Conservation (phyloP, 2,329 filamentous ascomycete species). For the Periconia sp. region DNA sequence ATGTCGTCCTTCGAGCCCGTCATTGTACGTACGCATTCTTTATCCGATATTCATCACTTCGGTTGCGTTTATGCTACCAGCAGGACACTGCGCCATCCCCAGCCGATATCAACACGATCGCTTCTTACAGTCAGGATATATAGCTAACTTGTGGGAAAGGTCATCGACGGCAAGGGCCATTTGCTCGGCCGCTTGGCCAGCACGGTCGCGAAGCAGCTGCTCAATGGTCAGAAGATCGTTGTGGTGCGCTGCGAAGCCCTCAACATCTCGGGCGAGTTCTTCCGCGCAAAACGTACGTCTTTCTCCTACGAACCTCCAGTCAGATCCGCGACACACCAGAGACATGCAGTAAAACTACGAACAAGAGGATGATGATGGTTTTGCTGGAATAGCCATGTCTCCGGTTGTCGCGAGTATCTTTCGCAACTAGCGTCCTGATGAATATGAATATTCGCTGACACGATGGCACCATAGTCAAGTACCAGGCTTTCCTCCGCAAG, state of each 20-base stretch:
- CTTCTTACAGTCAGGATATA: conserved; percentile 10
- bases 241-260: conserved; percentile 98
- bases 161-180: conserved; percentile 99
- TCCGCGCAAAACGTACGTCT: conserved; percentile 98
- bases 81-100: background rate
- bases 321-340: conserved; percentile 20
- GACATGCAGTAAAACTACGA: conserved; percentile 11
- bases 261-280: conserved; percentile 99
- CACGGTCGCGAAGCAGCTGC: conserved; percentile 98
- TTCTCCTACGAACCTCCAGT: conserved; percentile 20
- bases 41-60: conserved; percentile 12
- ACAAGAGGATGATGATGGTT: too few relatives aligned
- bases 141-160: conserved; percentile 49
- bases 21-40: conserved; percentile 59
- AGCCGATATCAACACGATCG: conserved; percentile 5
- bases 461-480: conserved; percentile 82
- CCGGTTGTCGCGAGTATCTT: conserved; percentile 9
- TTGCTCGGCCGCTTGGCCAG: conserved; percentile 98
- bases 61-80: background rate
- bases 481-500: conserved; percentile 99
- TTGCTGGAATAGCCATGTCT: conserved; percentile 10
- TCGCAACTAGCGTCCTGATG: too few relatives aligned
- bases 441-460: conserved; percentile 33
- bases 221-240: conserved; percentile 99
- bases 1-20: conserved; percentile 72